phyloP scores from a whole-genome alignment of 768 basidiomycete species.

The Boletus patriciae region DNA sequence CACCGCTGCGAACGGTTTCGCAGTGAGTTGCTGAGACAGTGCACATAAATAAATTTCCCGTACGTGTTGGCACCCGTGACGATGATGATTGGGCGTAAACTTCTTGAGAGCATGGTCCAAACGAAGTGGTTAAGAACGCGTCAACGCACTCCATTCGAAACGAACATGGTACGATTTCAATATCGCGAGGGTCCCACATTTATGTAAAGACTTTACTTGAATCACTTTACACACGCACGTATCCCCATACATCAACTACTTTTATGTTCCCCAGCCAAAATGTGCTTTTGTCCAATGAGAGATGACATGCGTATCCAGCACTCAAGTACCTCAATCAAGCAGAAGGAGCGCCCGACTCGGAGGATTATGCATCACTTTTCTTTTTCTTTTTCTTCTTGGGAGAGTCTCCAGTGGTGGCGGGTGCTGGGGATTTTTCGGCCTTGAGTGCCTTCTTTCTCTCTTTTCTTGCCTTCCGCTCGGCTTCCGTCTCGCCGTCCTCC shows the following conservation, averaged over 20 bases:
- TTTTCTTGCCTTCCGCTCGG: conserved; percentile 81
- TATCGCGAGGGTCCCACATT: too few species aligned
- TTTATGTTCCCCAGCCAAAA: background rate
- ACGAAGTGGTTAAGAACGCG: background rate
- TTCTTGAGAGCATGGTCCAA: conserved; percentile 28
- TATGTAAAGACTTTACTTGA: background rate
- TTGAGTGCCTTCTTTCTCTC: conserved; percentile 75
- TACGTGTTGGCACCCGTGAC: conserved; percentile 75
- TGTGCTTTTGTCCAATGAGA: conserved; percentile 1
- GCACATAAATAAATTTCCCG: conserved; percentile 11
- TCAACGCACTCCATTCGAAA: background rate
- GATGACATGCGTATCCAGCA: conserved; percentile 1
- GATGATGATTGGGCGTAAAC: conserved; percentile 48
- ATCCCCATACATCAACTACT: too few species aligned
- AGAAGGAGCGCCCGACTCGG: background rate
- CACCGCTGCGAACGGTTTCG: conserved; percentile 53
- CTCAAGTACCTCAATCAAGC: background rate
- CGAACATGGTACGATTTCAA: background rate
- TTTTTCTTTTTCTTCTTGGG: conserved; percentile 47
- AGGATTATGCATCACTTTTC: conserved; percentile 33
- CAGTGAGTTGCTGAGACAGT: conserved; percentile 26
- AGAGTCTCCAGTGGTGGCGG: conserved; percentile 41
- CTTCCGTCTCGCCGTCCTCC: conserved; percentile 68
- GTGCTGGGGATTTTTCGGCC: conserved; percentile 64
- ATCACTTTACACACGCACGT: too few species aligned